Percentiles rank a stretch among this genome's conserved stretches.
phyloP scores from a whole-genome alignment of 768 basidiomycete genomes.

The Astraeus odoratus region DNA sequence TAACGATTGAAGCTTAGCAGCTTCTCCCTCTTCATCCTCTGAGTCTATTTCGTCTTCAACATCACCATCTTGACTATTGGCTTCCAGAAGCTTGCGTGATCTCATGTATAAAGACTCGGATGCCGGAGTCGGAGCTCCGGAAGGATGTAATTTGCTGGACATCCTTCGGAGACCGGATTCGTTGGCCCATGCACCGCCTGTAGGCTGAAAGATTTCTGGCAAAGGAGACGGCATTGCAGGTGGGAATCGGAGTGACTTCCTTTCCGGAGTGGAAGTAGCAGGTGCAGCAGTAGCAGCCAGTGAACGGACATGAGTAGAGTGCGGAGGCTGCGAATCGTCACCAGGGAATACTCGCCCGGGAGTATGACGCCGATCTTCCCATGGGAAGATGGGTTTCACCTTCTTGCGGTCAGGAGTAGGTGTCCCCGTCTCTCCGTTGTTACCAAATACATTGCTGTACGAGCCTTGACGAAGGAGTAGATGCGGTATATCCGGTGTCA shows the following conservation, averaged over 20 bases:
- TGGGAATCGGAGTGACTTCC: conserved; percentile 7
- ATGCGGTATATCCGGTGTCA: conserved; percentile 57
- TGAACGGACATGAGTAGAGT: conserved; percentile 8
- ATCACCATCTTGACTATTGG: conserved; percentile 75
- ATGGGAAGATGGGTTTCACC: conserved; percentile 85
- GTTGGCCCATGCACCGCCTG: conserved; percentile 80
- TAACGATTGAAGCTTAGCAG: conserved; percentile 31
- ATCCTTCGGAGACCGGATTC: conserved; percentile 77
- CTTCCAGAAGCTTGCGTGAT: conserved; percentile 45
- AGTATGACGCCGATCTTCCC: conserved; percentile 70
- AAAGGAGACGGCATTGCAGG: conserved; percentile 28
- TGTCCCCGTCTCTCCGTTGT: conserved; percentile 35
- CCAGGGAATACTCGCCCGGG: conserved; percentile 71
- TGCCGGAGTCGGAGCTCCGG: conserved; percentile 38
- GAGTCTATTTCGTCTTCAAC: conserved; percentile 67
- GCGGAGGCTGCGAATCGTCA: conserved; percentile 49
- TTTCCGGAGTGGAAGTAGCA: conserved; percentile 21
- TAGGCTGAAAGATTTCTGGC: conserved; percentile 49
- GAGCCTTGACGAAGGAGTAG: conserved; percentile 63
- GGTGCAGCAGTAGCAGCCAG: conserved; percentile 34
- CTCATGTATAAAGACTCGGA: conserved; percentile 39
- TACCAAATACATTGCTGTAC: conserved; percentile 53
- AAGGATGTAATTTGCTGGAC: conserved; percentile 45
- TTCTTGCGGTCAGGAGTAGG: conserved; percentile 65
- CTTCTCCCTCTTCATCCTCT: conserved; percentile 36